Conservation (phyloP, 208 protist genomes). For the Acanthamoeba triangularis region DNA sequence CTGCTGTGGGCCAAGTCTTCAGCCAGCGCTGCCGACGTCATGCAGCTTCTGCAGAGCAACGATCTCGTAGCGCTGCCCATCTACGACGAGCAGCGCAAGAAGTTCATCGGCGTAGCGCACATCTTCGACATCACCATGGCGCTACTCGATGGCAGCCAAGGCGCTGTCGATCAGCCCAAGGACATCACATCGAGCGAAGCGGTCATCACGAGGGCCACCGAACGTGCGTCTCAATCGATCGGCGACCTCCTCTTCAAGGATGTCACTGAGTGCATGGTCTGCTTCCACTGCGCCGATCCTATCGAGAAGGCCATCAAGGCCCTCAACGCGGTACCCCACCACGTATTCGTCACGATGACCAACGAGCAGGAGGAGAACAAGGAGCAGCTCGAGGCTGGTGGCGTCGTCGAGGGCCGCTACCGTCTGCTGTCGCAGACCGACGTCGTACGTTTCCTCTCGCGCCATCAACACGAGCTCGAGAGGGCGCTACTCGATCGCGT, state of each 20-base stretch:
- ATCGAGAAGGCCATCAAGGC: slow-evolving; percentile 20
- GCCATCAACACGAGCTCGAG: background rate
- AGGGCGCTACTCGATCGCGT: background rate
- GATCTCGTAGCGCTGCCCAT: background rate
- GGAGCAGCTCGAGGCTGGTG: background rate
- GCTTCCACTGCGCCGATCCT: slow-evolving; percentile 44
- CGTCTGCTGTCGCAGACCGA: slow-evolving; percentile 53
- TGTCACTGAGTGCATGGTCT: slow-evolving; percentile 2
- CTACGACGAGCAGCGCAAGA: background rate
- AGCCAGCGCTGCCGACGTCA: slow-evolving; percentile 25
- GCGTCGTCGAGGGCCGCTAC: slow-evolving; percentile 45
- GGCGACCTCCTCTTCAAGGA: slow-evolving; percentile 34
- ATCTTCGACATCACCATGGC: slow-evolving; percentile 40
- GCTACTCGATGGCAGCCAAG: background rate
- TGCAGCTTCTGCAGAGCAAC: slow-evolving; percentile 36
- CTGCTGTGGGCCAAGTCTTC: slow-evolving; percentile 44
- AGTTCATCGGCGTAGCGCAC: slow-evolving; percentile 23
- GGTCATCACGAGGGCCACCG: background rate
- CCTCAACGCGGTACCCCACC: slow-evolving; percentile 10
- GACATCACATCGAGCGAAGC: background rate
- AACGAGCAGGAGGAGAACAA: background rate
- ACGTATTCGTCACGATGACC: background rate
- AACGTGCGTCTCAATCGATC: background rate
- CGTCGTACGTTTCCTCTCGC: background rate
- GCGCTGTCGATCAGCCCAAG: background rate